Evolutionary conservation across 2,329 filamentous ascomycete genomes (phyloP), one percentile per base, ranked within the genome.

Genomic region (Colletotrichum tabaci): DNA sequence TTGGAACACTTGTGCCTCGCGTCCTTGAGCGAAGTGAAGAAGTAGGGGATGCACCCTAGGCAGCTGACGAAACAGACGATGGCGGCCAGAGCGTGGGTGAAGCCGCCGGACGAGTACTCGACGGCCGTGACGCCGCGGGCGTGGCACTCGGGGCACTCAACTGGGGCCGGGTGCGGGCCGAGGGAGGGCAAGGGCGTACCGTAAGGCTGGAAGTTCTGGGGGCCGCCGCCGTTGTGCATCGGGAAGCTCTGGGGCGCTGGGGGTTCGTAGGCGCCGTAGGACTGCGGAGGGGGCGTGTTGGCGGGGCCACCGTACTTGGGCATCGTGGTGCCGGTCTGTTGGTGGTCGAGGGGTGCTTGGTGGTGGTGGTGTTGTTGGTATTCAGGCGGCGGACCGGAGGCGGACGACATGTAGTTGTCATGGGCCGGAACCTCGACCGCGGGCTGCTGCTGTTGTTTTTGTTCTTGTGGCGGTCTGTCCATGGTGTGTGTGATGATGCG

Each of bases 41-140:
- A 63, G 57, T 77, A 77, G 0, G 76, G 76, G 49, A 77, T 74
- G 42, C 75, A 77, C 1, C 76, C 75, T 13, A 76, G 68, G 26
- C 74, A 75, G 38, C 67, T 71, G 21, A 77, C 62, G 42, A 68
- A 76, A 46, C 75, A 77, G 9, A 70, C 66, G 6, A 77, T 23
- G 4, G 73, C 73, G 8, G 73, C 76, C 23, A 77, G 64, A 8
- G 63, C 23, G 52, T 77, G 76, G 5, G 75, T 77, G 61, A 76
- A 77, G 38, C 74, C 74, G 42, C 74, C 74, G 8, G 74, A 73
- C 23, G 66, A 47, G 47, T 75, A 73, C 64, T 71, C 73, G 21
- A 76, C 73, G 35, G 70, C 60, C 10, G 74, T 76, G 40, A 76
- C 67, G 52, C 74, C 76, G 38, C 71, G 72, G 58, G 75, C 74